Evolutionary conservation across 805 yeast species (phyloP).

Genomic region (Ogataea pignaliae): DNA sequence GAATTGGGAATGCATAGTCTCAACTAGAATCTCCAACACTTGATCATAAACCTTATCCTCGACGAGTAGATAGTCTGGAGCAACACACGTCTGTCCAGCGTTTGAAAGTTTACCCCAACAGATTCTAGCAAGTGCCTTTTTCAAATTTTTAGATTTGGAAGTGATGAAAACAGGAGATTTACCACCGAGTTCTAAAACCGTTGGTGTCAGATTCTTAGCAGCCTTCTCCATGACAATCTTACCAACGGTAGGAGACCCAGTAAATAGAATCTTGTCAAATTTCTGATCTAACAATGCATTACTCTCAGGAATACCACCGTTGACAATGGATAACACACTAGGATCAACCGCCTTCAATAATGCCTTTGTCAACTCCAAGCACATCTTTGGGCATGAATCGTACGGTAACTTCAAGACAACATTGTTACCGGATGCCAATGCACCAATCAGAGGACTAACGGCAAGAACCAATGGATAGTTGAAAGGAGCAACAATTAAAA

Average conservation of each 20-base stretch:
- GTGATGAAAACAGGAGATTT: constrained; percentile 81
- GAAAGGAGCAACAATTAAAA: constrained; percentile 73
- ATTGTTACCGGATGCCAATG: constrained; percentile 81
- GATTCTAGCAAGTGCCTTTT: constrained; percentile 42
- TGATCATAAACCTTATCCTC: constrained; percentile 52
- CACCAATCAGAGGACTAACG: constrained; percentile 66
- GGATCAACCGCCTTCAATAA: constrained; percentile 50
- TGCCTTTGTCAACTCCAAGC: constrained; percentile 51
- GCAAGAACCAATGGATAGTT: constrained; percentile 71
- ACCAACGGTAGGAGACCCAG: constrained; percentile 79
- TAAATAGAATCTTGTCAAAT: constrained; percentile 80
- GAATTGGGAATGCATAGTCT: constrained; percentile 41
- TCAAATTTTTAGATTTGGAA: constrained; percentile 40
- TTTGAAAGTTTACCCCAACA: constrained; percentile 76
- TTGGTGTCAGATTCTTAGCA: constrained; percentile 80
- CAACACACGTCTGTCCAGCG: constrained; percentile 88
- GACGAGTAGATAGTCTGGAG: constrained; percentile 79
- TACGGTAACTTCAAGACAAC: constrained; percentile 68
- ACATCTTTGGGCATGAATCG: constrained; percentile 64
- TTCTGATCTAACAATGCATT: constrained; percentile 51
- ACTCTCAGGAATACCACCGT: constrained; percentile 67
- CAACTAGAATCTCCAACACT: constrained; percentile 41
- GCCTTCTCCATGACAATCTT: constrained; percentile 74
- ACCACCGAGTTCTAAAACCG: constrained; percentile 83
- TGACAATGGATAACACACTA: constrained; percentile 56